These are phyloP conservation scores for Ophiorrhiza pumila DNA, from an alignment of 257 asterid genomes.

Conservation along the genomic window DNA sequence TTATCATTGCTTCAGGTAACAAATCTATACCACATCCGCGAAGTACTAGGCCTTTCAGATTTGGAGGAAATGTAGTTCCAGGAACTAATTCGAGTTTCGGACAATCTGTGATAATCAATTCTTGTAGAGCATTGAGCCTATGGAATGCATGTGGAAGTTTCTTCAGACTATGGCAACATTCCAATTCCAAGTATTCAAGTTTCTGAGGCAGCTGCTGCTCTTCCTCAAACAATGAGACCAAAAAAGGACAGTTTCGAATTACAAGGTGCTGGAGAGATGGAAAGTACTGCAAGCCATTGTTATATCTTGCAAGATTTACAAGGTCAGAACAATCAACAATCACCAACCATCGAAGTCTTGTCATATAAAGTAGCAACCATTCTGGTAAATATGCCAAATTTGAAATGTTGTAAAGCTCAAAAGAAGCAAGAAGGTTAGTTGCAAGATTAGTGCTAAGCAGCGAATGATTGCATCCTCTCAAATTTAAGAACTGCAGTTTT, in stretches of 20 bases:
- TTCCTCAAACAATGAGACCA: slow-evolving; percentile 35
- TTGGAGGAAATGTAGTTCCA: slow-evolving; percentile 35
- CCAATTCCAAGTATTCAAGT: slow-evolving; percentile 43
- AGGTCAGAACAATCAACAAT: slow-evolving; percentile 28
- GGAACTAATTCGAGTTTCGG: slow-evolving; percentile 38
- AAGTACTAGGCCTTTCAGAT: slow-evolving; percentile 42
- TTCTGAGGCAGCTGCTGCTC: slow-evolving; percentile 36
- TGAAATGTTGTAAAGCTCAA: slow-evolving; percentile 39
- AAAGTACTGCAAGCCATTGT: slow-evolving; percentile 27
- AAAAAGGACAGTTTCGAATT: slow-evolving; percentile 30
- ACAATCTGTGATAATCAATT: slow-evolving; percentile 44
- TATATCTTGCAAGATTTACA: slow-evolving; percentile 26
- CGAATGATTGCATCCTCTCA: slow-evolving; percentile 30
- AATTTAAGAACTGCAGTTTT: slow-evolving; percentile 30
- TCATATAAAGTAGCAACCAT: slow-evolving; percentile 24
- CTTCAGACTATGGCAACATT: slow-evolving; percentile 37
- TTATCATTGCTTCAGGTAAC: slow-evolving; percentile 38
- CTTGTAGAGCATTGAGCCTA: slow-evolving; percentile 33
- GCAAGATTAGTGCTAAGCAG: slow-evolving; percentile 26
- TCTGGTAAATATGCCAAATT: slow-evolving; percentile 32
- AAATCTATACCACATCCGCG: slow-evolving; percentile 46
- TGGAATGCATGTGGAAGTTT: slow-evolving; percentile 34
- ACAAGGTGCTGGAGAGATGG: slow-evolving; percentile 38
- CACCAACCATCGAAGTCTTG: slow-evolving; percentile 31
- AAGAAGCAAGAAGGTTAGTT: slow-evolving; percentile 26